phyloP scores from a whole-genome alignment of 2,329 filamentous ascomycete genomes.

The Neophaeococcomyces aloes region DNA sequence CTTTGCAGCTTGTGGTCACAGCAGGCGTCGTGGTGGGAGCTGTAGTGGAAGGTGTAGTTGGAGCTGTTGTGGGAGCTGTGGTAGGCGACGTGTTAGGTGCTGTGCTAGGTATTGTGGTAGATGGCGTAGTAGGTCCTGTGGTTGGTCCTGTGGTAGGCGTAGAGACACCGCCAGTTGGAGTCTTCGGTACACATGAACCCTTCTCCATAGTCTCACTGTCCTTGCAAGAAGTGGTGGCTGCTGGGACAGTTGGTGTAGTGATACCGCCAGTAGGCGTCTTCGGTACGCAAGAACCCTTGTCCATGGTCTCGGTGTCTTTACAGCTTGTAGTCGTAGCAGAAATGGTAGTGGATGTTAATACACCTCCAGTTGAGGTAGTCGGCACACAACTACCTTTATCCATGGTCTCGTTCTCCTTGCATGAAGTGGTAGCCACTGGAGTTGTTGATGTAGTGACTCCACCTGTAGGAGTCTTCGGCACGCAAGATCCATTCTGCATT shows the following conservation, averaged over 20 bases:
- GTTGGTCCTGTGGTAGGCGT: too few relatives aligned
- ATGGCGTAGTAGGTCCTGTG: too few relatives aligned
- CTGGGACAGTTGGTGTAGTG: slow-evolving; percentile 10
- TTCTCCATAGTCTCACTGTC: neutral
- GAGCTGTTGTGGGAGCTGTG: too few relatives aligned
- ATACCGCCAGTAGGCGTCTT: slow-evolving; percentile 2
- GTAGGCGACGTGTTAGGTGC: too few relatives aligned
- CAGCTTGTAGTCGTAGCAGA: neutral
- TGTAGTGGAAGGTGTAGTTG: too few relatives aligned
- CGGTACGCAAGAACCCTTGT: slow-evolving; percentile 12
- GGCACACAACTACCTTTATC: neutral
- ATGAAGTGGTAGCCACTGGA: neutral
- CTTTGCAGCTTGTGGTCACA: slow-evolving; percentile 9
- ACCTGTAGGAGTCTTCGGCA: slow-evolving; percentile 1
- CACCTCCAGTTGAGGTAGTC: neutral
- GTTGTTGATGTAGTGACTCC: slow-evolving; percentile 2
- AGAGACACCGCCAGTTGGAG: neutral
- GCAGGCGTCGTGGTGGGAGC: slow-evolving; percentile 12
- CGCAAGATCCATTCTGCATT: neutral
- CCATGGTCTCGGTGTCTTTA: neutral
- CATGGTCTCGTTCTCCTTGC: neutral
- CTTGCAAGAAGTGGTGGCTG: slow-evolving; percentile 11
- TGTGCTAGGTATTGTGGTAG: too few relatives aligned
- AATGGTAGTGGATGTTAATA: neutral
- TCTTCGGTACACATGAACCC: slow-evolving; percentile 14